Evolutionary conservation across 495 filamentous ascomycete genomes (phyloP).

Genomic region (Neurospora hispaniola): DNA sequence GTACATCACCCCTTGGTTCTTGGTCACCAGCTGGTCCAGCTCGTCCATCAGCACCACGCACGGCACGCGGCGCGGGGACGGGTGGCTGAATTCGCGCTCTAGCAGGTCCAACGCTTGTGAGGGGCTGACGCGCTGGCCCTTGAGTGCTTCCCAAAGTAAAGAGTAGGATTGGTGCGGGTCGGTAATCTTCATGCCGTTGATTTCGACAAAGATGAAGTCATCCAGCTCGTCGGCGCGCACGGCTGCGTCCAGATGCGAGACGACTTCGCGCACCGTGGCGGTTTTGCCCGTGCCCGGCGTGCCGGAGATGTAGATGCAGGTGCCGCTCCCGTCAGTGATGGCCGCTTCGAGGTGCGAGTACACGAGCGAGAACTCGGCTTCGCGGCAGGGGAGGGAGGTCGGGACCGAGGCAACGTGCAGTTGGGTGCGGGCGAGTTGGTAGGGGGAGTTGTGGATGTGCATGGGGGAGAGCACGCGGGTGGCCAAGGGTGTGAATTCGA

Average conservation of each 20-base stretch:
- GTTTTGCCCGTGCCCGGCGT: slow-evolving; percentile 99
- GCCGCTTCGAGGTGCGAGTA: slow-evolving; percentile 90
- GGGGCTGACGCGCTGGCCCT: slow-evolving; percentile 83
- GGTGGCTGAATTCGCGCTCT: slow-evolving; percentile 83
- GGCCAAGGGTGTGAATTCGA: slow-evolving; percentile 90
- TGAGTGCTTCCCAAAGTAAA: slow-evolving; percentile 90
- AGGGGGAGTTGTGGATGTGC: slow-evolving; percentile 73
- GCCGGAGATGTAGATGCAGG: slow-evolving; percentile 99
- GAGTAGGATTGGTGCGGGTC: slow-evolving; percentile 96
- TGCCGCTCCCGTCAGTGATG: slow-evolving; percentile 83
- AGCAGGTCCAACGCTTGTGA: slow-evolving; percentile 85
- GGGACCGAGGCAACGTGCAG: slow-evolving; percentile 93
- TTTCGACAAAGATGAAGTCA: slow-evolving; percentile 98
- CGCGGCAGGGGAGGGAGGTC: slow-evolving; percentile 78
- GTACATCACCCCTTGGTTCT: slow-evolving; percentile 98
- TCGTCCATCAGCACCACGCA: slow-evolving; percentile 99
- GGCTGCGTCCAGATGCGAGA: slow-evolving; percentile 74
- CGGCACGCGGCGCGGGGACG: slow-evolving; percentile 79
- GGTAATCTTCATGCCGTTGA: slow-evolving; percentile 99
- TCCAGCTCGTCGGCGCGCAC: slow-evolving; percentile 88
- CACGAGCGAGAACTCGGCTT: slow-evolving; percentile 81
- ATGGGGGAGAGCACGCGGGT: slow-evolving; percentile 74
- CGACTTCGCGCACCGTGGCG: slow-evolving; percentile 91
- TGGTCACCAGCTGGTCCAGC: slow-evolving; percentile 93
- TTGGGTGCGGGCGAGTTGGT: slow-evolving; percentile 77